phyloP scores from a whole-genome alignment of 2,329 filamentous ascomycete species.

The Scopulariopsis brevicaulis region DNA sequence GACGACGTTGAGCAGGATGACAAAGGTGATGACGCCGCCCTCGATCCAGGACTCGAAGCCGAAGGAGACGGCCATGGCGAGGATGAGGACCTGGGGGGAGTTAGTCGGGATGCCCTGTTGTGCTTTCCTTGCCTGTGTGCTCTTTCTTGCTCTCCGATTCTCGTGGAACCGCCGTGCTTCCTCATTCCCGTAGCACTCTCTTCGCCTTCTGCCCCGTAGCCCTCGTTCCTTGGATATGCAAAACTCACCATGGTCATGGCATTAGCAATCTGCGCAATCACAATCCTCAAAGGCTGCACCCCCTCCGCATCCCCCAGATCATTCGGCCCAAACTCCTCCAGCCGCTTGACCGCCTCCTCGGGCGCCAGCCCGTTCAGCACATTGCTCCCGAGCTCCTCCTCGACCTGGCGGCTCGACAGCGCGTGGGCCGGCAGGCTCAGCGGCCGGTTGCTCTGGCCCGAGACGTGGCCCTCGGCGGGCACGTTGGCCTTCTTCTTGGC shows the following conservation, averaged over 20 bases:
- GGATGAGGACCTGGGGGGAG: conserved; percentile 32
- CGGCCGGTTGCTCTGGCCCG: conserved; percentile 20
- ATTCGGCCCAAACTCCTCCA: conserved; percentile 45
- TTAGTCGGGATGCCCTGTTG: not conserved
- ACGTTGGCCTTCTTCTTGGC: not conserved
- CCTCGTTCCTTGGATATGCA: not conserved
- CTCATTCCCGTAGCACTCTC: too few species aligned
- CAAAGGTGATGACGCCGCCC: conserved; percentile 35
- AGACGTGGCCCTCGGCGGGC: conserved; percentile 13
- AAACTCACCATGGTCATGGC: conserved; percentile 40
- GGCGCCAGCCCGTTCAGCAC: conserved; percentile 40
- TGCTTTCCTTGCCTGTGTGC: too few species aligned
- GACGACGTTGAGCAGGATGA: conserved; percentile 39
- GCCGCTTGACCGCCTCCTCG: conserved; percentile 35
- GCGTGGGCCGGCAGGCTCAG: conserved; percentile 47
- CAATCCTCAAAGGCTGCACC: conserved; percentile 44
- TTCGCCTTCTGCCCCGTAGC: not conserved
- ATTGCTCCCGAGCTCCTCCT: conserved; percentile 39
- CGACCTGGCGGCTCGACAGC: conserved; percentile 33
- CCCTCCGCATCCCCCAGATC: conserved; percentile 34
- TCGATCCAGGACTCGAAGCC: conserved; percentile 40
- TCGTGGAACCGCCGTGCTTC: too few species aligned
- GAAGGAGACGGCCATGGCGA: conserved; percentile 44
- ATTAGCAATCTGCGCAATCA: conserved; percentile 45
- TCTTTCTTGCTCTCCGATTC: too few species aligned